These are phyloP conservation scores for Citrus reticulata DNA, from an alignment of 345 rosid species.

Conservation along the genomic window DNA sequence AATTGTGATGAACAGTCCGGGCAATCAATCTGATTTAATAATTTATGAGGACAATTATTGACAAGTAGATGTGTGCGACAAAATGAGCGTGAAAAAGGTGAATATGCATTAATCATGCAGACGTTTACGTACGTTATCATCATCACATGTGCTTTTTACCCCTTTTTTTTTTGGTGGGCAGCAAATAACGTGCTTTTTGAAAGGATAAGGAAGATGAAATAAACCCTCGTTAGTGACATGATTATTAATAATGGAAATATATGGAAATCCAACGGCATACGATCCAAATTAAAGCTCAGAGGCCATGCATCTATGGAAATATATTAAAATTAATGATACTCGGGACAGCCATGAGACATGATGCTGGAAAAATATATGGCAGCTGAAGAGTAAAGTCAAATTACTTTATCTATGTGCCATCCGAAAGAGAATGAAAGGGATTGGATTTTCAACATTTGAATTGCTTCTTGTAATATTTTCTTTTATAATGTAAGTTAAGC, in stretches of 20 bases:
- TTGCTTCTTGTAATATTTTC: too few species aligned
- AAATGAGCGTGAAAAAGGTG: not conserved
- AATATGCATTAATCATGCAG: constrained; percentile 7
- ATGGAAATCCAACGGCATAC: not conserved
- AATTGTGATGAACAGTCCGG: not conserved
- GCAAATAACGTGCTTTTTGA: not conserved
- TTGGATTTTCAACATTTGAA: not conserved
- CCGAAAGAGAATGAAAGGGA: too few species aligned
- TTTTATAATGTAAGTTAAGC: too few species aligned
- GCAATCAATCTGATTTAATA: too few species aligned
- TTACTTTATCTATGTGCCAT: not conserved
- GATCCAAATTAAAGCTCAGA: not conserved
- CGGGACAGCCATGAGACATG: not conserved
- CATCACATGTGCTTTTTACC: not conserved
- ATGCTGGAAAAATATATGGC: not conserved
- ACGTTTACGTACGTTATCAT: not conserved
- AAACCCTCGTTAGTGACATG: not conserved
- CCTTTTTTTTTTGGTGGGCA: not conserved
- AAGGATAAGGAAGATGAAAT: not conserved
- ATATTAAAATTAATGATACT: not conserved
- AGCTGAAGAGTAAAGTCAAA: not conserved
- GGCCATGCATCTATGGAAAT: not conserved
- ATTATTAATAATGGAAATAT: not conserved
- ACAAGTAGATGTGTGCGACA: not conserved
- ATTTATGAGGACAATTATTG: not conserved